A percentile compares a stretch with the other conserved stretches of the same genome.
Evolutionary conservation across 169 alveolate genomes (phyloP).

Genomic region (Eimeria zaria): DNA sequence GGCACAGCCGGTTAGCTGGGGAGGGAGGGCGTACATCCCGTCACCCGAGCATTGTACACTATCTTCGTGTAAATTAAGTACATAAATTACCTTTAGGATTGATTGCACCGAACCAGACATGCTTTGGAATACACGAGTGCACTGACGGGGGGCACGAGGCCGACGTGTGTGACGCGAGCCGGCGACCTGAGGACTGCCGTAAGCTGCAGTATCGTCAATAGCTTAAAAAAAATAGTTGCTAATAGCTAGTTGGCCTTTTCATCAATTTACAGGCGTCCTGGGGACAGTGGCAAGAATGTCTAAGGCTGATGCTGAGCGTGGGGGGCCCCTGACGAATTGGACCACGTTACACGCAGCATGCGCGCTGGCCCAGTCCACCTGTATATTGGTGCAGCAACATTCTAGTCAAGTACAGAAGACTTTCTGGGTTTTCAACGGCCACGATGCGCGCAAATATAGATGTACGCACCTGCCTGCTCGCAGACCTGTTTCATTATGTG

Average conservation of each 20-base stretch:
- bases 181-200: background rate
- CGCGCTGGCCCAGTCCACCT: no score
- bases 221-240: background rate
- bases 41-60: background rate
- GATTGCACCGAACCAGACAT: background rate
- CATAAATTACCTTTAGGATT: background rate
- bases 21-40: background rate
- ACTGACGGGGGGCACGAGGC: background rate
- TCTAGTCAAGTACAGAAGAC: no score
- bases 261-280: background rate
- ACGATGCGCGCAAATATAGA: no score
- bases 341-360: no score
- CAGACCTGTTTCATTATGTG: no score
- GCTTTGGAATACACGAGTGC: background rate
- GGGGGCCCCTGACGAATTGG: background rate
- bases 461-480: no score
- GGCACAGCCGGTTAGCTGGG: background rate
- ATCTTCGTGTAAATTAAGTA: background rate
- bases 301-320: background rate
- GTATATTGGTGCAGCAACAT: no score
- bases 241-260: background rate
- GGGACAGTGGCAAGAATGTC: background rate
- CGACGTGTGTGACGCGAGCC: background rate
- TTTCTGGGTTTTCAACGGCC: no score
- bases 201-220: background rate